Percentiles rank a stretch among this genome's conserved stretches.
phyloP scores from a whole-genome alignment of 495 filamentous ascomycete species.

The Trichoderma erinaceum region DNA sequence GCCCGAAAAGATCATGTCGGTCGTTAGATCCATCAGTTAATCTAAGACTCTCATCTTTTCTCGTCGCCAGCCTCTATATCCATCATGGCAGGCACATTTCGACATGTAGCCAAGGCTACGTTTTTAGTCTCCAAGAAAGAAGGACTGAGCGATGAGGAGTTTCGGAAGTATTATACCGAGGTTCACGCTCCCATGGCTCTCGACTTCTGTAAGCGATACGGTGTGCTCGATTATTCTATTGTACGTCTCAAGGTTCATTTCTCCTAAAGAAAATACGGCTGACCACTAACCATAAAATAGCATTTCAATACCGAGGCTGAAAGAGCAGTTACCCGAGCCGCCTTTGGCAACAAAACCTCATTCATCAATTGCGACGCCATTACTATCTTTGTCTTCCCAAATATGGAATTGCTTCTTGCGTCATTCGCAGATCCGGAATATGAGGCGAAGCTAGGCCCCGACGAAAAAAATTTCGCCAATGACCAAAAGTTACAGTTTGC shows the following conservation, averaged over 20 bases:
- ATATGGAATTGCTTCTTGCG: not conserved
- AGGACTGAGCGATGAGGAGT: constrained; percentile 11
- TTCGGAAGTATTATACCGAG: not conserved
- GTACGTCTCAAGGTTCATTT: not conserved
- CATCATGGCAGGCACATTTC: not conserved
- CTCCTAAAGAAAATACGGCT: not conserved
- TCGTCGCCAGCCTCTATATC: not conserved
- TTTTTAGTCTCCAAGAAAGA: constrained; percentile 4
- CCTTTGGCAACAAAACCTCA: not conserved
- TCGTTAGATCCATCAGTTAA: not conserved
- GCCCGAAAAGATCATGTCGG: not conserved
- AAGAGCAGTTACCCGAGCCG: not conserved
- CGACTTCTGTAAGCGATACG: not conserved
- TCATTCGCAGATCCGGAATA: constrained; percentile 9
- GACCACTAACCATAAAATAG: not conserved
- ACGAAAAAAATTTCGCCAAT: not conserved
- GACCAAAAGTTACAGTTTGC: not conserved
- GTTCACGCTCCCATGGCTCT: constrained; percentile 11
- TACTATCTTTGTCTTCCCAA: not conserved
- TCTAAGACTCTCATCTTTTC: not conserved
- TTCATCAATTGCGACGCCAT: constrained; percentile 3
- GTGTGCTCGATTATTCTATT: constrained; percentile 3
- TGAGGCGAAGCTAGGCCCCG: not conserved
- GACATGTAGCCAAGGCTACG: constrained; percentile 1
- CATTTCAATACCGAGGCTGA: constrained; percentile 2